These are phyloP conservation scores for Colletotrichum siamense DNA, from an alignment of 2,329 filamentous ascomycete species.

Conservation along the genomic window DNA sequence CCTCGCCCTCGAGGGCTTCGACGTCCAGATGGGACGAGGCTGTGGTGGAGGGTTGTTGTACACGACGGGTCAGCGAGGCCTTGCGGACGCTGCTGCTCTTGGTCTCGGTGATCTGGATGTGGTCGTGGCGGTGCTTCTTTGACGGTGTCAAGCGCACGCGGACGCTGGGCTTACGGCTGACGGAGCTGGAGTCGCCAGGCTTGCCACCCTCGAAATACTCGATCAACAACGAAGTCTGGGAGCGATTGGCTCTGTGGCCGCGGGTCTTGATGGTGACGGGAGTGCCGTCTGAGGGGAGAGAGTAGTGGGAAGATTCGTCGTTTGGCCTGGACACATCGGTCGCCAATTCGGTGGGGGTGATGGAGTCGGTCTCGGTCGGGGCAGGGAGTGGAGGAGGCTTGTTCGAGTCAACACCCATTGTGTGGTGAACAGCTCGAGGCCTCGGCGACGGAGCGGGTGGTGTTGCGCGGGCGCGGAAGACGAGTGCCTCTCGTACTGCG, in stretches of 20 bases:
- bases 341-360: conserved; percentile 67
- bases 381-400: conserved; percentile 74
- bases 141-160: conserved; percentile 81
- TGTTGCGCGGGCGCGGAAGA: conserved; percentile 13
- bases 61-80: conserved; percentile 60
- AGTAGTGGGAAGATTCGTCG: conserved; percentile 77
- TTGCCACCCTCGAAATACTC: conserved; percentile 93
- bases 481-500: conserved; percentile 18
- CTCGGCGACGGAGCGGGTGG: conserved; percentile 13
- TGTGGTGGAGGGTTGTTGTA: conserved; percentile 55
- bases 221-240: conserved; percentile 90
- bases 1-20: conserved; percentile 56
- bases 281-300: conserved; percentile 84
- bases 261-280: conserved; percentile 90
- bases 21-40: conserved; percentile 43
- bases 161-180: conserved; percentile 80
- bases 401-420: conserved; percentile 62
- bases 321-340: conserved; percentile 73
- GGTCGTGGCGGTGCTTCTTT: conserved; percentile 71
- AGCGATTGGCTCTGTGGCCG: conserved; percentile 64
- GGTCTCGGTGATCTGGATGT: conserved; percentile 86
- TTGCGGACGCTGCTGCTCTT: conserved; percentile 71
- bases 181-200: conserved; percentile 50
- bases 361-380: conserved; percentile 76
- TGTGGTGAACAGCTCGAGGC: conserved; percentile 32